A percentile compares a stretch with the other conserved stretches of the same genome.
These are phyloP conservation scores for Cryoendolithus antarcticus DNA, from an alignment of 2,329 filamentous ascomycete species.

Conservation along the genomic window DNA sequence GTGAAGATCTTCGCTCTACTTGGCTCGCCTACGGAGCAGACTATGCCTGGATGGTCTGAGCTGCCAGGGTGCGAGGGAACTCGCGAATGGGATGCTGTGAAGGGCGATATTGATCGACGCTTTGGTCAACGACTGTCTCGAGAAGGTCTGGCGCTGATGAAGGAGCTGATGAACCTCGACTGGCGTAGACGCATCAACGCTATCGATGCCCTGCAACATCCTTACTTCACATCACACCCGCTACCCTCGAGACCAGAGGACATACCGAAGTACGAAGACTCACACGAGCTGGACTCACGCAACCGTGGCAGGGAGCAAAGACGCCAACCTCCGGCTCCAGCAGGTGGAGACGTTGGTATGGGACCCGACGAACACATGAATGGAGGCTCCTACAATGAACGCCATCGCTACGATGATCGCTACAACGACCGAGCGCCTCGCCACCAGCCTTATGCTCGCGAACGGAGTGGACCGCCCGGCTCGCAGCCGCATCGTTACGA, in stretches of 20 bases:
- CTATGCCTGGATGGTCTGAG: conserved; percentile 79
- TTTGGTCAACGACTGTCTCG: conserved; percentile 49
- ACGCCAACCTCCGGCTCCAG: conserved; percentile 77
- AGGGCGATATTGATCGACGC: conserved; percentile 54
- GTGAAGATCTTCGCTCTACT: conserved; percentile 90
- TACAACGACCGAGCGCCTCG: conserved; percentile 12
- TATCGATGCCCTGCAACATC: conserved; percentile 81
- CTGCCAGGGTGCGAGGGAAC: conserved; percentile 72
- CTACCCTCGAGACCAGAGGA: conserved; percentile 72
- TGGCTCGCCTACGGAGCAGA: conserved; percentile 77
- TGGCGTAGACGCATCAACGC: conserved; percentile 85
- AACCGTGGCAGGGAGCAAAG: conserved; percentile 81
- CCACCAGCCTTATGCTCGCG: conserved; percentile 15
- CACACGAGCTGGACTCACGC: conserved; percentile 79
- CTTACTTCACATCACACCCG: conserved; percentile 74
- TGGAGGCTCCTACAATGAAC: conserved; percentile 10
- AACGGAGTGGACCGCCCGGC: conserved; percentile 28
- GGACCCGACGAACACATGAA: conserved; percentile 47
- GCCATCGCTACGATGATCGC: conserved; percentile 16
- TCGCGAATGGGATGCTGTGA: conserved; percentile 47
- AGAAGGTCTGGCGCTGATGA: conserved; percentile 64
- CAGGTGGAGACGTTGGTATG: conserved; percentile 78
- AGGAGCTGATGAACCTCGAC: conserved; percentile 74
- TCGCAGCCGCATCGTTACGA: conserved; percentile 15
- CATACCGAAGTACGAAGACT: conserved; percentile 84